A percentile compares a stretch with the other conserved stretches of the same genome.
Evolutionary conservation across 371 early-diverging fungal genomes (phyloP).

Genomic region (Rhizoclosmatium hyalinum): DNA sequence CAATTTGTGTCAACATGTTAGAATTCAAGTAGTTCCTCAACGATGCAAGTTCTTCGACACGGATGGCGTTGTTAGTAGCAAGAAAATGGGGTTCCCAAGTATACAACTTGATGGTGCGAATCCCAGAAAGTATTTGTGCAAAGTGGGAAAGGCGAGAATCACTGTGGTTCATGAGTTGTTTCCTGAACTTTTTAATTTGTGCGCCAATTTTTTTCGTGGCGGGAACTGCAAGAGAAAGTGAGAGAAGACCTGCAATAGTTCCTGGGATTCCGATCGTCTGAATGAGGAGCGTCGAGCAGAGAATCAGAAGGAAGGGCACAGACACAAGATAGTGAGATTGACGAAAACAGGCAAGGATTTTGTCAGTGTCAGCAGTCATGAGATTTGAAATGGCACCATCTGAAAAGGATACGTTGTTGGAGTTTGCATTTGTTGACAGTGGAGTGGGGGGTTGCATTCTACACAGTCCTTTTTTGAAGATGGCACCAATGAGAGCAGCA

Average conservation of each 20-base stretch:
- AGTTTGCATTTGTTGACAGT: neutral
- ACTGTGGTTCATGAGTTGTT: constrained; percentile 26
- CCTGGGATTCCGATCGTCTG: constrained; percentile 36
- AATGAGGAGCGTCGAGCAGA: constrained; percentile 25
- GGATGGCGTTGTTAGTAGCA: neutral
- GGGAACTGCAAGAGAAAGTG: constrained; percentile 36
- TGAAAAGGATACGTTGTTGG: constrained; percentile 10
- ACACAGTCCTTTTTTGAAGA: constrained; percentile 48
- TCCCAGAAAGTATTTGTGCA: constrained; percentile 42
- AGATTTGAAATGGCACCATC: constrained; percentile 44
- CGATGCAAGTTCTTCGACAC: constrained; percentile 16
- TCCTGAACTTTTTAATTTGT: constrained; percentile 26
- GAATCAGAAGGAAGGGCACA: constrained; percentile 32
- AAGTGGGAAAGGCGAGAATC: constrained; percentile 30
- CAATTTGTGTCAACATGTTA: constrained; percentile 28
- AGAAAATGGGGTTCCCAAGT: constrained; percentile 32
- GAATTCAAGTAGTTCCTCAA: constrained; percentile 24
- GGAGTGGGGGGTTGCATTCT: constrained; percentile 9
- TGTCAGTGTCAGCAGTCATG: constrained; percentile 43
- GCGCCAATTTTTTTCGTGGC: constrained; percentile 30
- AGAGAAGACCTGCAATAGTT: constrained; percentile 35
- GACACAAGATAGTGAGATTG: constrained; percentile 37
- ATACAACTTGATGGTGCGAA: constrained; percentile 46
- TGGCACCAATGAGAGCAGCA: constrained; percentile 39
- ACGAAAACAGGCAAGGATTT: constrained; percentile 33